Percentiles rank a stretch among this genome's conserved stretches.
phyloP scores from a whole-genome alignment of 2,329 filamentous ascomycete genomes.

The Pseudogymnoascus pannorum region DNA sequence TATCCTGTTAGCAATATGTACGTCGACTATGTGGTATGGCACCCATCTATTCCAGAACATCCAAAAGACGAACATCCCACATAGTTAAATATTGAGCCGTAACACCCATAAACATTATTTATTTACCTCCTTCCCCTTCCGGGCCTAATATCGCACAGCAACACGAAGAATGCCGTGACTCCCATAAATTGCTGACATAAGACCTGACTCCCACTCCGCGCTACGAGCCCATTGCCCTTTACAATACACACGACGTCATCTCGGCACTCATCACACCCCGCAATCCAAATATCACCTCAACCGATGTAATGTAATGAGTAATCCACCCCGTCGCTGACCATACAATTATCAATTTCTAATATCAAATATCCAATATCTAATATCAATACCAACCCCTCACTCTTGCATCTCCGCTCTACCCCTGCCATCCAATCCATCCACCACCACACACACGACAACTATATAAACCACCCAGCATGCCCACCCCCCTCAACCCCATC shows the following conservation, averaged over 20 bases:
- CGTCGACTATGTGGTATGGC: conserved; percentile 2
- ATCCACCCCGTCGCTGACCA: not conserved
- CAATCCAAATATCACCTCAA: not conserved
- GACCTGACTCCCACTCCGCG: not conserved
- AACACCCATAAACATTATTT: not conserved
- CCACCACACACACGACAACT: too few relatives aligned
- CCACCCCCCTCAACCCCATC: not conserved
- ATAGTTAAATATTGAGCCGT: not conserved
- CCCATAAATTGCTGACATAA: not conserved
- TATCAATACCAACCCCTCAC: not conserved
- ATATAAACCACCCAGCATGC: not conserved
- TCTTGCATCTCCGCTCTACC: not conserved
- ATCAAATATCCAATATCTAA: too few relatives aligned
- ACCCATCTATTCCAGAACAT: not conserved
- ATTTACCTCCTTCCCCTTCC: not conserved
- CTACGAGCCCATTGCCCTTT: too few relatives aligned
- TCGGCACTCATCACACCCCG: not conserved
- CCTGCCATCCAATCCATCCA: not conserved
- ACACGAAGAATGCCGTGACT: not conserved
- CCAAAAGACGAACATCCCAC: not conserved
- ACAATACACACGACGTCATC: not conserved
- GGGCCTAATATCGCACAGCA: not conserved
- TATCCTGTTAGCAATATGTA: conserved; percentile 11
- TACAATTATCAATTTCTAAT: not conserved
- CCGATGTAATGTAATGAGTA: not conserved